Conservation (phyloP, 2,329 filamentous ascomycete species). For the Penicillium crustosum region DNA sequence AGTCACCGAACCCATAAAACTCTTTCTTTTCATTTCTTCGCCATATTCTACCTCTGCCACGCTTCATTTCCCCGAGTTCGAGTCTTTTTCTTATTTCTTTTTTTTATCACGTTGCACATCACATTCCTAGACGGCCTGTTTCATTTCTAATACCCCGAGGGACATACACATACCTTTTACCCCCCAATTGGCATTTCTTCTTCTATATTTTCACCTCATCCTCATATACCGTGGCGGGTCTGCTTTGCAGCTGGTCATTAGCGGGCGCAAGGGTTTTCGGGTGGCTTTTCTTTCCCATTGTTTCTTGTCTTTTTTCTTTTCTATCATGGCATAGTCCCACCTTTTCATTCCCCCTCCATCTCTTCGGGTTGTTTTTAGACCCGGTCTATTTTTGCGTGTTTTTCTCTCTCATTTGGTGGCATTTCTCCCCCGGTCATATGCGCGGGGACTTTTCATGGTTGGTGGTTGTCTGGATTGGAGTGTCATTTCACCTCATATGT, state of each 20-base stretch:
- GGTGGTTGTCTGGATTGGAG: conserved; percentile 8
- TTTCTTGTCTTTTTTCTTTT: conserved; percentile 12
- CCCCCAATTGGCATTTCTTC: conserved; percentile 9
- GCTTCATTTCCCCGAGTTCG: conserved; percentile 8
- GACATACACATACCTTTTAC: conserved; percentile 13
- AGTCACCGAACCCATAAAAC: conserved; percentile 26
- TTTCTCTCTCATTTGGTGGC: not conserved
- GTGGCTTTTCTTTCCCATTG: conserved; percentile 32
- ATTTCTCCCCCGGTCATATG: not conserved
- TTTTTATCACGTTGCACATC: conserved; percentile 19
- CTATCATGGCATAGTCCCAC: conserved; percentile 17
- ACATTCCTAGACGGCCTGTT: conserved; percentile 29
- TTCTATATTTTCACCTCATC: conserved; percentile 22
- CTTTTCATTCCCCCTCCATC: conserved; percentile 13
- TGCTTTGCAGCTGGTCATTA: conserved; percentile 38
- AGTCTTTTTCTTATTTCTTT: not conserved
- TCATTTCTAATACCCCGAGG: conserved; percentile 30
- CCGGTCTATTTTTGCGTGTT: not conserved
- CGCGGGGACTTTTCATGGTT: not conserved
- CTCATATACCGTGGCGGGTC: conserved; percentile 29
- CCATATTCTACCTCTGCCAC: not conserved
- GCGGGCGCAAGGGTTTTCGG: conserved; percentile 39
- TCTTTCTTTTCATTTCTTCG: not conserved
- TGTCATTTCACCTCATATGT: conserved; percentile 3
- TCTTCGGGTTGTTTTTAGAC: not conserved